Conservation (phyloP, 1,284 basidiomycete species). For the Leccinum olivaceoglutinosum region DNA sequence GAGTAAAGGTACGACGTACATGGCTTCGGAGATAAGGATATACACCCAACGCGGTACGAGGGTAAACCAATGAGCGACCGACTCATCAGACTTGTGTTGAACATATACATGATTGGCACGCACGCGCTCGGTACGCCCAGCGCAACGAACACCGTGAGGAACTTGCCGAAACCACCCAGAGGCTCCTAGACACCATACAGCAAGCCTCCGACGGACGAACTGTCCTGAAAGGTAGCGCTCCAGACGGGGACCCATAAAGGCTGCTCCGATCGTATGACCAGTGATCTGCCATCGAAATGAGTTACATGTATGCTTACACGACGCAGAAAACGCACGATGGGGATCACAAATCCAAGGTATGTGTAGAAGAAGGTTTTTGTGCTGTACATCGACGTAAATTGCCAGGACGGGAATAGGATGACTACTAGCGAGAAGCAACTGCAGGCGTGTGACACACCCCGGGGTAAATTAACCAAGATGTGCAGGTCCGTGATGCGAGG, state of each 20-base stretch:
- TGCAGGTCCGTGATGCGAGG: too few relatives aligned
- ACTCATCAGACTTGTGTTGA: slow-evolving; percentile 66
- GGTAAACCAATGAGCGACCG: slow-evolving; percentile 43
- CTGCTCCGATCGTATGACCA: slow-evolving; percentile 60
- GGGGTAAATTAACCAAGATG: too few relatives aligned
- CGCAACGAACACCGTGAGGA: slow-evolving; percentile 41
- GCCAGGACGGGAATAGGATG: slow-evolving; percentile 1
- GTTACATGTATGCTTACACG: background rate
- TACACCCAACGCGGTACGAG: slow-evolving; percentile 70
- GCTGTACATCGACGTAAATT: slow-evolving; percentile 25
- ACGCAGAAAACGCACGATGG: slow-evolving; percentile 40
- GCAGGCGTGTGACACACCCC: too few relatives aligned
- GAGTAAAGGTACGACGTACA: slow-evolving; percentile 36
- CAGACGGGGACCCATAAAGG: slow-evolving; percentile 59
- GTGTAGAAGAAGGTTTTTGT: slow-evolving; percentile 54
- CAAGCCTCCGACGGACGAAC: slow-evolving; percentile 53
- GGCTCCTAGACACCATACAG: slow-evolving; percentile 49
- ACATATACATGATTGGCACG: slow-evolving; percentile 75
- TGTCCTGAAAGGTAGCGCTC: slow-evolving; percentile 47
- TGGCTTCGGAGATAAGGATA: slow-evolving; percentile 65
- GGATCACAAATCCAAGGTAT: slow-evolving; percentile 59
- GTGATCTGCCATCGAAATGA: slow-evolving; percentile 37
- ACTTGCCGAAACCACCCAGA: slow-evolving; percentile 53
- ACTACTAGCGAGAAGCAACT: too few relatives aligned
- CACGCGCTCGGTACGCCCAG: slow-evolving; percentile 50